Evolutionary conservation across 257 asterid genomes (phyloP).

Genomic region (Primulina eburnea): DNA sequence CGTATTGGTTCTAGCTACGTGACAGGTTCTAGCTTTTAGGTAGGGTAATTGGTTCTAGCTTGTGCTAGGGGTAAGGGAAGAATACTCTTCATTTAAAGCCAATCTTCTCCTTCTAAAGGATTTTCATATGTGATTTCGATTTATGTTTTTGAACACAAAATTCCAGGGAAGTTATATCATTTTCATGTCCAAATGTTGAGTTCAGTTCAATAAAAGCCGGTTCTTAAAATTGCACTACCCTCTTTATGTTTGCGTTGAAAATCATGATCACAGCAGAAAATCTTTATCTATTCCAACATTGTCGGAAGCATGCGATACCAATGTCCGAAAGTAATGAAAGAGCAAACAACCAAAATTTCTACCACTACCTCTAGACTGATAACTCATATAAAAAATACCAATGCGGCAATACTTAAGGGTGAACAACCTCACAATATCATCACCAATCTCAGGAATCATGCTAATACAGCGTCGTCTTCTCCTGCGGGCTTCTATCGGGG

Average conservation of each 20-base stretch:
- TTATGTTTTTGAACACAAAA: not conserved
- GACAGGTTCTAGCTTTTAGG: not conserved
- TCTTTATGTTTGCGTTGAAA: not conserved
- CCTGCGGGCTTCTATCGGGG: constrained; percentile 76
- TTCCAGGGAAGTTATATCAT: not conserved
- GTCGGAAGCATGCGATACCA: not conserved
- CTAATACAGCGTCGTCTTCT: constrained; percentile 75
- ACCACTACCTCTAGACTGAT: not conserved
- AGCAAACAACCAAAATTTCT: not conserved
- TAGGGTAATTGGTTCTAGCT: not conserved
- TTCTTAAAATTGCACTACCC: not conserved
- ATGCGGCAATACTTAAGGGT: constrained; percentile 15
- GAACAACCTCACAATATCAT: constrained; percentile 83
- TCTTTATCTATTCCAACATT: not conserved
- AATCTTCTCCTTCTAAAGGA: not conserved
- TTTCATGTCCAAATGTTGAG: not conserved
- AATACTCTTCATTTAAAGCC: not conserved
- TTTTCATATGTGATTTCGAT: not conserved
- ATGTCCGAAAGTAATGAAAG: not conserved
- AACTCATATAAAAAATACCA: not conserved
- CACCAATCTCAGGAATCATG: constrained; percentile 93
- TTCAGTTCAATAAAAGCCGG: not conserved
- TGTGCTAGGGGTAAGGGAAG: not conserved
- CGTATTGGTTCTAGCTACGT: not conserved
- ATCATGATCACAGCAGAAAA: not conserved